These are phyloP conservation scores for Chamaenerion angustifolium DNA, from an alignment of 345 rosid genomes.

Conservation along the genomic window DNA sequence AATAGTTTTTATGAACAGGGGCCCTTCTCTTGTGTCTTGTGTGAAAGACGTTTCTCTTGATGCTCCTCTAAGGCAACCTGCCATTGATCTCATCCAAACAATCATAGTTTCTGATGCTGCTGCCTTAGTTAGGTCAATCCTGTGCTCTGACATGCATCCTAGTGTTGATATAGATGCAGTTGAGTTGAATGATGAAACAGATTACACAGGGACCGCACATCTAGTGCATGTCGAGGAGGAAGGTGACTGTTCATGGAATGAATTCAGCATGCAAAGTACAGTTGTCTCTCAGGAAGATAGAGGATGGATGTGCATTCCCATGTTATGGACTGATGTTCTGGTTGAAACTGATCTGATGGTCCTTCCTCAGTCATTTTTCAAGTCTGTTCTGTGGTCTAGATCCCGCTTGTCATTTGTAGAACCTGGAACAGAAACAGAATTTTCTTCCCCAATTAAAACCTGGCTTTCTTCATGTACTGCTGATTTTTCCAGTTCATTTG, in stretches of 20 bases:
- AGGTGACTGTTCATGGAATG: constrained; percentile 52
- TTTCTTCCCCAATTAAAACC: constrained; percentile 40
- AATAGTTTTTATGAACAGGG: constrained; percentile 39
- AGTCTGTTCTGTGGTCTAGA: constrained; percentile 92
- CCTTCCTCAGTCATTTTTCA: constrained; percentile 64
- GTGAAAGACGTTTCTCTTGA: constrained; percentile 83
- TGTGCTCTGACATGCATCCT: constrained; percentile 16
- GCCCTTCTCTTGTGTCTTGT: constrained; percentile 75
- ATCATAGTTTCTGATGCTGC: constrained; percentile 86
- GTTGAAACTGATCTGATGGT: constrained; percentile 42
- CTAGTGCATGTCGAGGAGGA: constrained; percentile 26
- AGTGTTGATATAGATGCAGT: constrained; percentile 13
- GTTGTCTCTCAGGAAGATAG: constrained; percentile 41
- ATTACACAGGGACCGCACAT: constrained; percentile 27
- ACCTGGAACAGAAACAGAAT: constrained; percentile 57
- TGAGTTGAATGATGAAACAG: constrained; percentile 29
- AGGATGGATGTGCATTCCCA: constrained; percentile 89
- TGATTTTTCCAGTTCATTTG: constrained; percentile 66
- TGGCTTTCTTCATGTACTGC: constrained; percentile 61
- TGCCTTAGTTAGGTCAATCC: constrained; percentile 41
- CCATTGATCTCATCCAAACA: constrained; percentile 73
- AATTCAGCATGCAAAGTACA: constrained; percentile 46
- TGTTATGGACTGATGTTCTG: constrained; percentile 82
- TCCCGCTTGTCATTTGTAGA: constrained; percentile 68
- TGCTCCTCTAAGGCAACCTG: constrained; percentile 81